Evolutionary conservation across 495 filamentous ascomycete genomes (phyloP).

Genomic region (Symbiotaphrina buchneri): DNA sequence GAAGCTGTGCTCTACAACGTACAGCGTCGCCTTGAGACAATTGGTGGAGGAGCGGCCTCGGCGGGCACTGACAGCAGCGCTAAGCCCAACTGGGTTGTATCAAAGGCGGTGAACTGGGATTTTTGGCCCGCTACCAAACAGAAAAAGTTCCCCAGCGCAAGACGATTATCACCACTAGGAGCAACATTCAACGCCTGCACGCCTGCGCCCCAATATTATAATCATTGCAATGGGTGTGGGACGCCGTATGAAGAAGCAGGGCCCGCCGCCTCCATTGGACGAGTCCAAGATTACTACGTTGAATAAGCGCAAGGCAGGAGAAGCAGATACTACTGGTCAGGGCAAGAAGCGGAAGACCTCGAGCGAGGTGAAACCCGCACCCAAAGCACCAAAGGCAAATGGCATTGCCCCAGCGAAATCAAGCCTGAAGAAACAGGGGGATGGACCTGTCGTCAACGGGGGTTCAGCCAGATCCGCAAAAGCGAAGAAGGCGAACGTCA

Average conservation of each 20-base stretch:
- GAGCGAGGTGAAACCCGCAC: slow-evolving; percentile 18
- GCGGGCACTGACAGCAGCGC: too few species aligned
- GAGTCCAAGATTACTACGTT: slow-evolving; percentile 52
- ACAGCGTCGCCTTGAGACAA: too few species aligned
- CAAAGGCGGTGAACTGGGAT: too few species aligned
- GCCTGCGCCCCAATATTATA: too few species aligned
- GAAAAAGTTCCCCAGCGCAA: too few species aligned
- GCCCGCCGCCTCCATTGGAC: slow-evolving; percentile 57
- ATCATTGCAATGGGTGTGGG: slow-evolving; percentile 84
- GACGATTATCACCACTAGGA: too few species aligned
- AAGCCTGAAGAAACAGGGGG: neutral
- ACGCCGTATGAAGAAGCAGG: slow-evolving; percentile 91
- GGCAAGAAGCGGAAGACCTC: slow-evolving; percentile 48
- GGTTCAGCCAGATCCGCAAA: neutral
- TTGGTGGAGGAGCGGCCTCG: too few species aligned
- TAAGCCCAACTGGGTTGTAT: too few species aligned
- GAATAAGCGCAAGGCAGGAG: slow-evolving; percentile 54
- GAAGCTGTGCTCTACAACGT: too few species aligned
- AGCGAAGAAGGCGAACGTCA: neutral
- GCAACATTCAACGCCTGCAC: too few species aligned
- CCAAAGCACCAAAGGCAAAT: slow-evolving; percentile 17
- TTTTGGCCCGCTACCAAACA: too few species aligned
- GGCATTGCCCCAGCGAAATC: neutral
- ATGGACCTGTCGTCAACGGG: too few species aligned
- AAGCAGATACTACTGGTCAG: slow-evolving; percentile 19